Evolutionary conservation across 345 rosid species (phyloP).

Genomic region (Bruguiera gymnorhiza): DNA sequence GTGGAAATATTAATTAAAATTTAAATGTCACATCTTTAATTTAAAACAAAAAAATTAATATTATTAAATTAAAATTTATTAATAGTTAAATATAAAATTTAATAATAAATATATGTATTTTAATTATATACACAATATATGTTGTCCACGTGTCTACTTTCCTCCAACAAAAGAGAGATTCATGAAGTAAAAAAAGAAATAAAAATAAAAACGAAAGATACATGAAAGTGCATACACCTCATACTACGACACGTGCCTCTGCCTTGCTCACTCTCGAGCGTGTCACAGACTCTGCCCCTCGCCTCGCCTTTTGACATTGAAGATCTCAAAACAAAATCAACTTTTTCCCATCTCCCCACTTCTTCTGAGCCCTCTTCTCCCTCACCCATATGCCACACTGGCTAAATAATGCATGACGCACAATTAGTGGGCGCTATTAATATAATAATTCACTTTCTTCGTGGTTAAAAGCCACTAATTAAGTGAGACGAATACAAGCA

Average conservation of each 20-base stretch:
- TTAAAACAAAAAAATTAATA: no score
- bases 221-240: not conserved
- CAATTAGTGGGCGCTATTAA: no score
- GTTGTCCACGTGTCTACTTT: no score
- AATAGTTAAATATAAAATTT: no score
- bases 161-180: no score
- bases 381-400: not conserved
- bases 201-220: not conserved
- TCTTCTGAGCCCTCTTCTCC: not conserved
- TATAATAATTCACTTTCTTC: no score
- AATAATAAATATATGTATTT: no score
- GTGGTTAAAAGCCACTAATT: not conserved
- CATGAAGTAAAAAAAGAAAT: not conserved
- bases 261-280: slow-evolving; percentile 38
- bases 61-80: no score
- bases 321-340: slow-evolving; percentile 13
- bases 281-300: slow-evolving; percentile 12
- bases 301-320: slow-evolving; percentile 15
- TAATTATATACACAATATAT: no score
- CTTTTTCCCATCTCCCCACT: slow-evolving; percentile 2
- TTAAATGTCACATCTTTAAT: no score
- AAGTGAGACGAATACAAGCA: not conserved
- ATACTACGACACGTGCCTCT: slow-evolving; percentile 46
- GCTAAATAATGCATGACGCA: no score
- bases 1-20: no score